phyloP scores from a whole-genome alignment of 768 basidiomycete species.

The Tricholoma furcatifolium region DNA sequence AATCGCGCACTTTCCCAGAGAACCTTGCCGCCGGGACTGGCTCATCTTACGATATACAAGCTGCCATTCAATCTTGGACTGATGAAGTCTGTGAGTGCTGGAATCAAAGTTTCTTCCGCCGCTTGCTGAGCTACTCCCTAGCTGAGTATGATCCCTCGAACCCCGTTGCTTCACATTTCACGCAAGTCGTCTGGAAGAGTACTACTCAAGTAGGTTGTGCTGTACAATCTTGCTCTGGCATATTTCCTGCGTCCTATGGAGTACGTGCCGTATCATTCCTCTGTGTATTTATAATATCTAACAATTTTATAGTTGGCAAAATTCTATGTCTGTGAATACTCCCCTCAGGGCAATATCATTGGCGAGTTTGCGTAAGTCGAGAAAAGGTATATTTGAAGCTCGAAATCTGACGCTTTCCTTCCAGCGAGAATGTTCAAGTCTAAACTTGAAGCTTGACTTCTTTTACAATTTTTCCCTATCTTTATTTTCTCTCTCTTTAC shows the following conservation, averaged over 20 bases:
- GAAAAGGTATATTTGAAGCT: neutral
- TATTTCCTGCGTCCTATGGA: slow-evolving; percentile 54
- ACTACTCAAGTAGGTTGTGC: slow-evolving; percentile 67
- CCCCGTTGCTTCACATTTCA: slow-evolving; percentile 66
- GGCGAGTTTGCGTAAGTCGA: slow-evolving; percentile 57
- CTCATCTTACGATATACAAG: slow-evolving; percentile 40
- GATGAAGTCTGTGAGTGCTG: slow-evolving; percentile 60
- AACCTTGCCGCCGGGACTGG: slow-evolving; percentile 78
- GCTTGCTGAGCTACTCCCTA: slow-evolving; percentile 19
- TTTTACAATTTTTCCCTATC: neutral
- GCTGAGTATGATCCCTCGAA: slow-evolving; percentile 56
- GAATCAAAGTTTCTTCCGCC: neutral
- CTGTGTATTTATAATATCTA: neutral
- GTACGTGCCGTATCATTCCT: slow-evolving; percentile 33
- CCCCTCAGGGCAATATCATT: slow-evolving; percentile 59
- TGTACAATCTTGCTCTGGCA: slow-evolving; percentile 51
- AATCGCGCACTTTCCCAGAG: slow-evolving; percentile 37
- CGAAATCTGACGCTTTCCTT: neutral
- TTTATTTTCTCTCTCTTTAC: slow-evolving; percentile 4
- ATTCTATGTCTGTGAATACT: slow-evolving; percentile 72
- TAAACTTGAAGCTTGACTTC: slow-evolving; percentile 16
- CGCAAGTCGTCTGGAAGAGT: slow-evolving; percentile 76
- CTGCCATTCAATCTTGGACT: slow-evolving; percentile 60
- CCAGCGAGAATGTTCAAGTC: slow-evolving; percentile 46
- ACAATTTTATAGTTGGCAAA: slow-evolving; percentile 42